phyloP scores from a whole-genome alignment of 805 yeast species.

The Debaryomyces castellii region DNA sequence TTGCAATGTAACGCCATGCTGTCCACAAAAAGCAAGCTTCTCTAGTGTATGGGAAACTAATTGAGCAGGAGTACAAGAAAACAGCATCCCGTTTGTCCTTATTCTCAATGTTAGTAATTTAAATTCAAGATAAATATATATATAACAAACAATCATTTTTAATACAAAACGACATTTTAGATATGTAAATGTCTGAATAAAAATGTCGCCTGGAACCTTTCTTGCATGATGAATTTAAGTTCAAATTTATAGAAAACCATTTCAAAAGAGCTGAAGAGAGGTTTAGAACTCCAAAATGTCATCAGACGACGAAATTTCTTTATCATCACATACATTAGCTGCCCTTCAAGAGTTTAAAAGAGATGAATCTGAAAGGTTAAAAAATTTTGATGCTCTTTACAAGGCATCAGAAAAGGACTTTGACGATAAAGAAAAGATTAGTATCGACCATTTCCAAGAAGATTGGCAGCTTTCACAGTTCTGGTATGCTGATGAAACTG shows the following conservation, averaged over 20 bases:
- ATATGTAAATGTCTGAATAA: not conserved
- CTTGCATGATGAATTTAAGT: not conserved
- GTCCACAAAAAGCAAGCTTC: conserved; percentile 33
- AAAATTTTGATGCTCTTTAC: conserved; percentile 55
- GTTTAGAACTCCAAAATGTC: conserved; percentile 21
- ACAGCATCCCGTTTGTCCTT: conserved; percentile 10
- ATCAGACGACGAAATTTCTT: conserved; percentile 42
- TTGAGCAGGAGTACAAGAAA: conserved; percentile 25
- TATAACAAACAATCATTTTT: not conserved
- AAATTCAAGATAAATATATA: too few relatives aligned
- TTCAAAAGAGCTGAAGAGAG: too few relatives aligned
- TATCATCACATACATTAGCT: conserved; percentile 51
- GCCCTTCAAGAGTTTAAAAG: conserved; percentile 63
- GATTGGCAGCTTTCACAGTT: conserved; percentile 95
- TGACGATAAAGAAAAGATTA: conserved; percentile 37
- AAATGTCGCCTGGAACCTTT: conserved; percentile 1
- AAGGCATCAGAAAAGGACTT: conserved; percentile 57
- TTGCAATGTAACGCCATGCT: conserved; percentile 23
- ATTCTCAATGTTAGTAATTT: not conserved
- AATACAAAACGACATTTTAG: not conserved
- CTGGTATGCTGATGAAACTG: conserved; percentile 81
- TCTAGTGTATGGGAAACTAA: conserved; percentile 23
- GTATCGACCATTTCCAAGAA: conserved; percentile 78
- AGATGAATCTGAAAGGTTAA: conserved; percentile 59
- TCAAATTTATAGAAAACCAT: not conserved